Conservation (phyloP, 148 eudicot species). For the Rhododendron ovatum region DNA sequence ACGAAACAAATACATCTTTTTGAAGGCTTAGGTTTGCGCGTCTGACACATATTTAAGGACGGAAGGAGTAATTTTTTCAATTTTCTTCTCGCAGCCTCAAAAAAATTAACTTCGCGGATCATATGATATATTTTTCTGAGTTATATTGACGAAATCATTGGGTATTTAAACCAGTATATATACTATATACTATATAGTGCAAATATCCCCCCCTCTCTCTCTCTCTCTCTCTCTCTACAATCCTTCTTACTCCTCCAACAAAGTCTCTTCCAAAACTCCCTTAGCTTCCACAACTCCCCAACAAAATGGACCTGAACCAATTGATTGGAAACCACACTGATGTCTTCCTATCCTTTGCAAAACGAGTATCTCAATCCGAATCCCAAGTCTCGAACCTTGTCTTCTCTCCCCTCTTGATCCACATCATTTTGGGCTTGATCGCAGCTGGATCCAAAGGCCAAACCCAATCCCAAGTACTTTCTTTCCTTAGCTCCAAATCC, state of each 20-base stretch:
- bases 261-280: too few relatives aligned
- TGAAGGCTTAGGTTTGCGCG: too few relatives aligned
- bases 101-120: too few relatives aligned
- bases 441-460: constrained; percentile 64
- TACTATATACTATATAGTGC: too few relatives aligned
- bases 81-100: too few relatives aligned
- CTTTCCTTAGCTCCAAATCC: constrained; percentile 46
- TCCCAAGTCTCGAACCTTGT: constrained; percentile 42
- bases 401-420: constrained; percentile 71
- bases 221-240: neutral
- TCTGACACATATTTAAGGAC: too few relatives aligned
- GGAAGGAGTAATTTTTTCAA: too few relatives aligned
- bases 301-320: constrained; percentile 53
- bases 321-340: constrained; percentile 57
- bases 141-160: too few relatives aligned
- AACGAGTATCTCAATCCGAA: constrained; percentile 21
- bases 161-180: too few relatives aligned
- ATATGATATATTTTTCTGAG: too few relatives aligned
- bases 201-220: too few relatives aligned
- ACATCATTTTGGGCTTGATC: constrained; percentile 54
- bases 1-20: too few relatives aligned
- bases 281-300: neutral
- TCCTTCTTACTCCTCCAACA: neutral
- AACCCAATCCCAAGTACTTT: constrained; percentile 56
- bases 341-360: constrained; percentile 46